Conservation (phyloP, 768 basidiomycete species). For the Lactarius deliciosus region DNA sequence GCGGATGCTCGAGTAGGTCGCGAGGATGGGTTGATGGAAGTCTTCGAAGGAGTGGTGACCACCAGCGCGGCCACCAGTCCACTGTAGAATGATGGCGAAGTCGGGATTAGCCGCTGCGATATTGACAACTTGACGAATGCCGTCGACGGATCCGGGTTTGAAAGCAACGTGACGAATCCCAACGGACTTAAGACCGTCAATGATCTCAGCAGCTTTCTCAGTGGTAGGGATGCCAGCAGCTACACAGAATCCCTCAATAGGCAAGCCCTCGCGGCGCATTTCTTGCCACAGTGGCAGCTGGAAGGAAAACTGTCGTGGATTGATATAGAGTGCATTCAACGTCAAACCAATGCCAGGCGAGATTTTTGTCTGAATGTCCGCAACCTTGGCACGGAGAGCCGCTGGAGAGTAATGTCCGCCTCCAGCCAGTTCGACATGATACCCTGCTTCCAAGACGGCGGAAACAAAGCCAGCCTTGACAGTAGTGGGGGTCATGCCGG, state of each 20-base stretch:
- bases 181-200: conserved; percentile 70
- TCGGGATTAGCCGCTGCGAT: conserved; percentile 92
- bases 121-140: conserved; percentile 95
- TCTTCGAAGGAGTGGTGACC: conserved; percentile 99
- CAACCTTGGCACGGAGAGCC: conserved; percentile 85
- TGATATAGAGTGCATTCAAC: conserved; percentile 95
- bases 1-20: conserved; percentile 89
- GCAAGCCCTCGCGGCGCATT: conserved; percentile 92
- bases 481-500: conserved; percentile 98
- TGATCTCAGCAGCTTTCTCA: conserved; percentile 97
- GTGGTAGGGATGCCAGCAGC: conserved; percentile 96
- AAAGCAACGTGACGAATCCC: conserved; percentile 97
- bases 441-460: conserved; percentile 90
- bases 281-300: conserved; percentile 98
- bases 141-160: conserved; percentile 98
- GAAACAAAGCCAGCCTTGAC: conserved; percentile 95
- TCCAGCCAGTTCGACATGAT: conserved; percentile 95
- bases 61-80: conserved; percentile 98
- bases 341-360: conserved; percentile 90
- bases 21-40: conserved; percentile 93
- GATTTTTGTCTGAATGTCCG: conserved; percentile 86
- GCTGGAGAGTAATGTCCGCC: conserved; percentile 95
- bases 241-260: conserved; percentile 98
- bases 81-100: conserved; percentile 97
- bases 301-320: conserved; percentile 95